Conservation (phyloP, 768 basidiomycete genomes). For the Tulasnella sp. region DNA sequence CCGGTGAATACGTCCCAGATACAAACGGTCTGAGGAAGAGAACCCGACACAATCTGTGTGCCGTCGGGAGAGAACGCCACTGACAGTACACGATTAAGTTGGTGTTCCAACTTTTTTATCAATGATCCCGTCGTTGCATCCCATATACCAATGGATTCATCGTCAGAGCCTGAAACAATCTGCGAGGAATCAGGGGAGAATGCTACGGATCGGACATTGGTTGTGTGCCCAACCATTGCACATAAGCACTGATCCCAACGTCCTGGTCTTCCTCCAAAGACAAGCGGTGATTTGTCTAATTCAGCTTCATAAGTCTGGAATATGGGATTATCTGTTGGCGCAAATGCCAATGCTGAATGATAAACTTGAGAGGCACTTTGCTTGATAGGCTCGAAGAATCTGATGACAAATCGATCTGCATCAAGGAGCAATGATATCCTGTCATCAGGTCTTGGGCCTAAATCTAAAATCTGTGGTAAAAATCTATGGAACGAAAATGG, state of each 20-base stretch:
- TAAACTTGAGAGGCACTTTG: background rate
- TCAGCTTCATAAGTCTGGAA: background rate
- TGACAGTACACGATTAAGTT: conserved; percentile 1
- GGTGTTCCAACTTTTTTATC: background rate
- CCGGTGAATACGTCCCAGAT: conserved; percentile 6
- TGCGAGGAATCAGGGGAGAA: background rate
- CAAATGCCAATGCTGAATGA: background rate
- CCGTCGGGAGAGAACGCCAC: conserved; percentile 14
- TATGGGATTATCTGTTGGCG: background rate
- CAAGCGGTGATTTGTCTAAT: no score
- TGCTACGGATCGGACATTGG: background rate
- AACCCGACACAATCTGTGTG: conserved; percentile 7
- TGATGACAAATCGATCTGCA: background rate
- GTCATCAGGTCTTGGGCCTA: no score
- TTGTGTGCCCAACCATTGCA: background rate
- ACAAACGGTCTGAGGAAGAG: conserved; percentile 1
- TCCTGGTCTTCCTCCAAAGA: no score
- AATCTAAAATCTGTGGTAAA: no score
- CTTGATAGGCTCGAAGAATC: background rate
- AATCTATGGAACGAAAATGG: no score
- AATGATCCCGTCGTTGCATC: background rate
- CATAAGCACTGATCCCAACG: conserved; percentile 4
- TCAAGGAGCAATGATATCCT: no score
- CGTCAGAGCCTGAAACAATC: conserved; percentile 4
- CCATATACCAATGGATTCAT: conserved; percentile 11